Evolutionary conservation across 768 basidiomycete genomes (phyloP).

Genomic region (Tubosaeta sp.): DNA sequence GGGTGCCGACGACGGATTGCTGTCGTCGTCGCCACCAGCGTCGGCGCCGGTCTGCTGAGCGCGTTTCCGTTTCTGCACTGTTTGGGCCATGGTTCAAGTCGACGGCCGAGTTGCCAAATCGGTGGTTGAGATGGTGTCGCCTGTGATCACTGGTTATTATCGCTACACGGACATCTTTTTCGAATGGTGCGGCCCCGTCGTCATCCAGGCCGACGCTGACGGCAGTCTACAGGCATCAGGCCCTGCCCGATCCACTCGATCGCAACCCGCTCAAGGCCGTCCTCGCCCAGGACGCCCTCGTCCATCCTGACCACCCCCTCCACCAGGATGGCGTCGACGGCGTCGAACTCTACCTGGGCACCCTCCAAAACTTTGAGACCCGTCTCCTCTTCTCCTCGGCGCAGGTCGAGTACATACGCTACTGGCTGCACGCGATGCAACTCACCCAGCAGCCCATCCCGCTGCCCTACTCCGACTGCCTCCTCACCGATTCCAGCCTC

Average conservation of each 20-base stretch:
- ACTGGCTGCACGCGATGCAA: conserved; percentile 75
- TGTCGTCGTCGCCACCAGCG: conserved; percentile 30
- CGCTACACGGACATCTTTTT: conserved; percentile 84
- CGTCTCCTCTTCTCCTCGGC: conserved; percentile 80
- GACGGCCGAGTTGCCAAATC: conserved; percentile 6
- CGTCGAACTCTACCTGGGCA: conserved; percentile 72
- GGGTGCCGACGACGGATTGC: conserved; percentile 27
- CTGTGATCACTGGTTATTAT: conserved; percentile 68
- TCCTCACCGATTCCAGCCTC: conserved; percentile 58
- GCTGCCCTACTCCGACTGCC: conserved; percentile 73
- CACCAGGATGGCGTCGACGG: conserved; percentile 60
- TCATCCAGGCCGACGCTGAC: conserved; percentile 1
- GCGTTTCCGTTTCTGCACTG: conserved; percentile 50
- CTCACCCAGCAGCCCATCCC: conserved; percentile 63
- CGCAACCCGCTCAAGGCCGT: conserved; percentile 62
- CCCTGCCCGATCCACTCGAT: conserved; percentile 56
- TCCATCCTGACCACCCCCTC: conserved; percentile 70
- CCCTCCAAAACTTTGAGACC: conserved; percentile 64
- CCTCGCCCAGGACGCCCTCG: conserved; percentile 66
- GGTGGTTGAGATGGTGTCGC: conserved; percentile 29
- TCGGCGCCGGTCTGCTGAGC: conserved; percentile 31
- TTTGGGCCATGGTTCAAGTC: conserved; percentile 57
- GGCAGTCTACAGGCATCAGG: conserved; percentile 43
- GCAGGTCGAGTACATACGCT: conserved; percentile 81
- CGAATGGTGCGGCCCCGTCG: conserved; percentile 49